Evolutionary conservation across 345 rosid genomes (phyloP), one percentile per base, ranked within the genome.

Genomic region (Syzygium aromaticum): DNA sequence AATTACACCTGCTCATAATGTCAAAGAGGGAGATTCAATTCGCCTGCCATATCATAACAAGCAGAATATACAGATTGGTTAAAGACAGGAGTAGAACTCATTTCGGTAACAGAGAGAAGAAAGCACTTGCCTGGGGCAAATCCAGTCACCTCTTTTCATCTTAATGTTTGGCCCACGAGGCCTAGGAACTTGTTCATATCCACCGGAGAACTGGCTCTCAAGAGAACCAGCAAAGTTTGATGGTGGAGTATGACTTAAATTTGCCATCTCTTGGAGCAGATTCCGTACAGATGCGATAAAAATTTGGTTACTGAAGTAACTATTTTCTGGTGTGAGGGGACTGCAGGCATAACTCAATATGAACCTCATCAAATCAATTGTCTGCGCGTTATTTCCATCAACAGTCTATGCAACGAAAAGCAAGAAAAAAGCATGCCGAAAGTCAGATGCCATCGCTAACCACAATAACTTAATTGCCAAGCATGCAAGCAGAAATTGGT

Each of bases 101-200:
- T 38, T 56, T 56, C 7, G 22, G 13, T 33, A 25, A 73, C 80
- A 73, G 40, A 64, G 43, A 67, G 78, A 73, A 73, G 80, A 57
- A 83, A 78, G 23, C 28, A 59, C 85, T 85, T 89, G 95, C 99
- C 99, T 95, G 21, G 91, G 87, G 89, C 99, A 98, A 52, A 93
- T 90, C 99, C 99, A 98, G 88, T 98, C 99, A 54, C 99, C 99
- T 85, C 92, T 94, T 94, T 94, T 98, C 98, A 95, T 94, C 93
- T 95, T 95, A 90, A 93, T 64, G 30, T 89, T 90, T 56, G 91
- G 92, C 51, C 92, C 92, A 67, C 86, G 89, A 21, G 95, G 88
- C 88, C 94, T 90, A 3, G 89, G 84, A 23, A 80, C 64, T 90
- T 91, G 93, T n/a, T 86, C 94, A 94, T 91, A 63, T 91, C 90